A percentile compares a stretch with the other conserved stretches of the same genome.
These are phyloP conservation scores for Rutidosis leptorrhynchoides DNA, from an alignment of 129 eudicot genomes.

Conservation along the genomic window DNA sequence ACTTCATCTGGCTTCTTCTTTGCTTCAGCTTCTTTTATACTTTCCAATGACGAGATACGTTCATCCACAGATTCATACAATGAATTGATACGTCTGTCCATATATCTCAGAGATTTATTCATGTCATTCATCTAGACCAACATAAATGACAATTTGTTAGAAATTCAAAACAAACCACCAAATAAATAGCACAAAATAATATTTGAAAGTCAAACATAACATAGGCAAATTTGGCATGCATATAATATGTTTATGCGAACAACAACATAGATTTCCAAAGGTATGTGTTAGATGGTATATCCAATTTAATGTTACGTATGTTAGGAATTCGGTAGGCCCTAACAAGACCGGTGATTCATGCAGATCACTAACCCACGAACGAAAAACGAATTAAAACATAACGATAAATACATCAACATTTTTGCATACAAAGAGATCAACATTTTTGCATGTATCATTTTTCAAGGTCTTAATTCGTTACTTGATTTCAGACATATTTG, in stretches of 20 bases:
- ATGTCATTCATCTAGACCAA: slow-evolving; percentile 34
- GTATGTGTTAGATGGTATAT: not conserved
- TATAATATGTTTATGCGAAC: no score
- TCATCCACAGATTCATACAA: no score
- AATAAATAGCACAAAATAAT: not conserved
- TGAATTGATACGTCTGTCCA: no score
- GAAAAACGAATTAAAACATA: no score
- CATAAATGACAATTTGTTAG: slow-evolving; percentile 16
- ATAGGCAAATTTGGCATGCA: not conserved
- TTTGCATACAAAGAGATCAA: not conserved
- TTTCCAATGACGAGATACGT: slow-evolving; percentile 43
- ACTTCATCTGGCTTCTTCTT: slow-evolving; percentile 34
- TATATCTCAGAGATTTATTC: slow-evolving; percentile 43
- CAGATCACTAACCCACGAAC: no score
- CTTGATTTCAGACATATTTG: not conserved
- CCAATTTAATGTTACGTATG: not conserved
- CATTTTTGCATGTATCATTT: not conserved
- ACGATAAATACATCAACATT: no score
- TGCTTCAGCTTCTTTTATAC: slow-evolving; percentile 39
- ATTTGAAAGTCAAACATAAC: not conserved
- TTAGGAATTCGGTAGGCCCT: not conserved
- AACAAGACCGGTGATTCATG: no score
- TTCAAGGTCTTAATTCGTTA: not conserved
- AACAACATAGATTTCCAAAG: not conserved
- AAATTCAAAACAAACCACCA: not conserved